Conservation (phyloP, 2,329 filamentous ascomycete genomes). For the Ceratocystis harringtonii region DNA sequence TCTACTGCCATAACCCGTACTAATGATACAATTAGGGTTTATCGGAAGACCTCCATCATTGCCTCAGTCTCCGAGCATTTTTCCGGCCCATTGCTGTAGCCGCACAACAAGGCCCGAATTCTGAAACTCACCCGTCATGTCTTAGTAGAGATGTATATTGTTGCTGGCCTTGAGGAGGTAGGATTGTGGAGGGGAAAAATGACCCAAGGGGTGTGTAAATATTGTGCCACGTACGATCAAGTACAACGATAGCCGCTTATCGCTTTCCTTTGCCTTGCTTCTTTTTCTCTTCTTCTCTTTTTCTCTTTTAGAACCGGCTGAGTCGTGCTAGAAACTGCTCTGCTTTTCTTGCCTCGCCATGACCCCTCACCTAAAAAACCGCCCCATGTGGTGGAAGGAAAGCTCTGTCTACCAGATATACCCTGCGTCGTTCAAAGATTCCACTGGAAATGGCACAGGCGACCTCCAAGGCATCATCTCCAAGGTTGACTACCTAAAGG, state of each 20-base stretch:
- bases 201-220: not conserved
- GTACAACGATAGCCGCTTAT: not conserved
- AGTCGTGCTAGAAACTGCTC: not conserved
- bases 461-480: conserved; percentile 44
- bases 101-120: not conserved
- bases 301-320: not conserved
- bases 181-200: not conserved
- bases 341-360: not conserved
- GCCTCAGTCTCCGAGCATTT: not conserved
- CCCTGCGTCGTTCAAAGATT: conserved; percentile 46
- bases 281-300: not conserved
- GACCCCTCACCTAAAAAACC: not conserved
- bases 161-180: not conserved
- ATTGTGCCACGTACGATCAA: not conserved
- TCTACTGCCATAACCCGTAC: not conserved
- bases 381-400: conserved; percentile 43
- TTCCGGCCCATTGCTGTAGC: not conserved
- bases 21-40: not conserved
- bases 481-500: conserved; percentile 39
- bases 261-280: not conserved
- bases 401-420: conserved; percentile 47
- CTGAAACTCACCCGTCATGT: not conserved
- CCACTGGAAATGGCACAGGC: conserved; percentile 39
- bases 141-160: not conserved
- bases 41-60: not conserved